These are phyloP conservation scores for Raffaelea ambrosiae DNA, from an alignment of 2,329 filamentous ascomycete genomes.

Conservation along the genomic window DNA sequence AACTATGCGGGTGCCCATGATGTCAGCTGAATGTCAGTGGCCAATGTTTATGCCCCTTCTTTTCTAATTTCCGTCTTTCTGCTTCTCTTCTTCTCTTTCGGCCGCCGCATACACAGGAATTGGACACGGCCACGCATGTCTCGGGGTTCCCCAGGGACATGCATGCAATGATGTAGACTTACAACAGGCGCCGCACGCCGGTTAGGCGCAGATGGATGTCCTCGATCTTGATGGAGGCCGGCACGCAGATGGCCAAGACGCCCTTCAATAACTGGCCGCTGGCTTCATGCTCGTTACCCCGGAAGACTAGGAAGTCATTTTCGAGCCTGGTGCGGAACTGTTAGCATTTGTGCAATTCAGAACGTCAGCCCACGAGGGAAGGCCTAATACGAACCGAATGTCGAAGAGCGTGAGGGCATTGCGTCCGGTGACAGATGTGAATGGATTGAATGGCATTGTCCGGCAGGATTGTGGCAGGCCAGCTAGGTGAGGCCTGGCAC, in stretches of 20 bases:
- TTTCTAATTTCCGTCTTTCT: neutral
- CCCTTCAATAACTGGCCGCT: constrained; percentile 68
- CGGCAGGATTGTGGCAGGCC: neutral
- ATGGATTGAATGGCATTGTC: constrained; percentile 48
- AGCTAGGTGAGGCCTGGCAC: neutral
- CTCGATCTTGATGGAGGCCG: constrained; percentile 60
- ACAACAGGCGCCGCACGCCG: constrained; percentile 62
- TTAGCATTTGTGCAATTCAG: constrained; percentile 3
- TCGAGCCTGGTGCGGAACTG: constrained; percentile 57
- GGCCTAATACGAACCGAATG: constrained; percentile 39
- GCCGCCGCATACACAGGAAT: no score
- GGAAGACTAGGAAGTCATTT: constrained; percentile 70
- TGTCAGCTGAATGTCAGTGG: no score
- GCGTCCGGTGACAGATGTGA: constrained; percentile 42
- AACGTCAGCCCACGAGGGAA: constrained; percentile 2
- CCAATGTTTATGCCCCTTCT: no score
- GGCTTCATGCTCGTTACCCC: constrained; percentile 66
- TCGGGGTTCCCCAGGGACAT: no score
- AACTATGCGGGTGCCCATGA: constrained; percentile 26
- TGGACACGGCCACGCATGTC: no score
- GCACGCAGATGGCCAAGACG: constrained; percentile 64
- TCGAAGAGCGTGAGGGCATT: constrained; percentile 47
- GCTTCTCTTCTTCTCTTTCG: no score
- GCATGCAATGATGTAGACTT: constrained; percentile 31
- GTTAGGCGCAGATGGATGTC: constrained; percentile 64